Percentiles rank a stretch among this genome's conserved stretches.
These are phyloP conservation scores for Phytophthora pseudosyringae DNA, from an alignment of 352 stramenopile genomes.

Conservation along the genomic window DNA sequence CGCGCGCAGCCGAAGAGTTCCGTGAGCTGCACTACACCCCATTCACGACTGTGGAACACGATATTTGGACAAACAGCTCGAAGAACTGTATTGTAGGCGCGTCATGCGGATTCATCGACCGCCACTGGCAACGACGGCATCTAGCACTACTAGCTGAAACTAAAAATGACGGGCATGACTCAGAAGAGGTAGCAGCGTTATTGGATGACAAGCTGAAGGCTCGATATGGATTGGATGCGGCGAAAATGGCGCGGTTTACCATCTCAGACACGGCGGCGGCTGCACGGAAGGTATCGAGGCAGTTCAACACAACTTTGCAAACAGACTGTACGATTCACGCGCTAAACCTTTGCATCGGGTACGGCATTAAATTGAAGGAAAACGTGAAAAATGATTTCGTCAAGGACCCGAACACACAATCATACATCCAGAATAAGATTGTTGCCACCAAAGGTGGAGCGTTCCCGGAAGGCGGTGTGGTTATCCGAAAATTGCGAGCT, in stretches of 20 bases:
- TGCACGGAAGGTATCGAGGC: background rate
- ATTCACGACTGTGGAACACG: conserved; percentile 11
- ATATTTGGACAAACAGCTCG: conserved; percentile 10
- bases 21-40: conserved; percentile 1
- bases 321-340: conserved; percentile 8
- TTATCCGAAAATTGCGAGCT: conserved; percentile 14
- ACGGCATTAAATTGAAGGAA: conserved; percentile 7
- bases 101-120: conserved; percentile 7
- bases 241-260: background rate
- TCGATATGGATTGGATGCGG: no score
- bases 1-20: no score
- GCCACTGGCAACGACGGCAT: background rate
- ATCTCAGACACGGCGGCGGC: conserved; percentile 9
- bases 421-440: background rate
- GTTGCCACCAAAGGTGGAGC: conserved; percentile 4
- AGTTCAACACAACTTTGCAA: conserved; percentile 6
- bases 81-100: conserved; percentile 13
- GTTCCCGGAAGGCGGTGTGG: background rate
- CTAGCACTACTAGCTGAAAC: background rate
- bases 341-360: conserved; percentile 10
- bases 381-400: background rate
- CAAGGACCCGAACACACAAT: background rate
- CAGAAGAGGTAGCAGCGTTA: no score
- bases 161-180: conserved; percentile 9
- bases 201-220: no score